Evolutionary conservation across 306 rosid genomes (phyloP).

Genomic region (Rubus idaeus): DNA sequence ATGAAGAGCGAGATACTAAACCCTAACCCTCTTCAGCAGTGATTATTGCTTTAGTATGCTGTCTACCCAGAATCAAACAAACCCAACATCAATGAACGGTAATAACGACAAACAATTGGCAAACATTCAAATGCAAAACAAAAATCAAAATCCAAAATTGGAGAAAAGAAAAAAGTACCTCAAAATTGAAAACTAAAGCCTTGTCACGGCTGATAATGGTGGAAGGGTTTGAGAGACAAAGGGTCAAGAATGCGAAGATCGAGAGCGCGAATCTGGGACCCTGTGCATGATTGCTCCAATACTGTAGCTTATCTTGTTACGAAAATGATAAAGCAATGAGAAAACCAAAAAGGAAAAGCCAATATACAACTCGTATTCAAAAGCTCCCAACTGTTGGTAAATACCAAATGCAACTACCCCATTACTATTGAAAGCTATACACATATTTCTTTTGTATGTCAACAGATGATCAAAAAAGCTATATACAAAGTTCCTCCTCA

Average conservation of each 20-base stretch:
- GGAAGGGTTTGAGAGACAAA: slow-evolving; percentile 73
- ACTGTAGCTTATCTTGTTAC: slow-evolving; percentile 35
- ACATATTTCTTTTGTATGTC: slow-evolving; percentile 10
- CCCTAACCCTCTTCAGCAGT: slow-evolving; percentile 75
- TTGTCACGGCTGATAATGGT: slow-evolving; percentile 74
- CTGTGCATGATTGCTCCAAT: slow-evolving; percentile 86
- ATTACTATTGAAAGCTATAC: slow-evolving; percentile 21
- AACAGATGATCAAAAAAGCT: slow-evolving; percentile 18
- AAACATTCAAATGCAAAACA: background rate
- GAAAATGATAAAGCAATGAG: background rate
- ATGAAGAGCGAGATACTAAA: slow-evolving; percentile 7
- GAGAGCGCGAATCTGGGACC: slow-evolving; percentile 77
- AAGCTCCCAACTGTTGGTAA: background rate
- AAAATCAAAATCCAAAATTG: background rate
- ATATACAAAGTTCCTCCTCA: slow-evolving; percentile 18
- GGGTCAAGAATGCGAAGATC: slow-evolving; percentile 87
- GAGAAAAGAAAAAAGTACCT: slow-evolving; percentile 39
- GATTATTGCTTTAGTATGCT: slow-evolving; percentile 91
- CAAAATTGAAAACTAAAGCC: slow-evolving; percentile 88
- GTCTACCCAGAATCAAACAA: slow-evolving; percentile 30
- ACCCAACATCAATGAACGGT: background rate
- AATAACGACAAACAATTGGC: background rate
- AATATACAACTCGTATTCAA: background rate
- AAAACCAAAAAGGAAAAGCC: background rate
- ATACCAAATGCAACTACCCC: slow-evolving; percentile 3